These are phyloP conservation scores for Candida peoriensis DNA, from an alignment of 805 yeast genomes.

Conservation along the genomic window DNA sequence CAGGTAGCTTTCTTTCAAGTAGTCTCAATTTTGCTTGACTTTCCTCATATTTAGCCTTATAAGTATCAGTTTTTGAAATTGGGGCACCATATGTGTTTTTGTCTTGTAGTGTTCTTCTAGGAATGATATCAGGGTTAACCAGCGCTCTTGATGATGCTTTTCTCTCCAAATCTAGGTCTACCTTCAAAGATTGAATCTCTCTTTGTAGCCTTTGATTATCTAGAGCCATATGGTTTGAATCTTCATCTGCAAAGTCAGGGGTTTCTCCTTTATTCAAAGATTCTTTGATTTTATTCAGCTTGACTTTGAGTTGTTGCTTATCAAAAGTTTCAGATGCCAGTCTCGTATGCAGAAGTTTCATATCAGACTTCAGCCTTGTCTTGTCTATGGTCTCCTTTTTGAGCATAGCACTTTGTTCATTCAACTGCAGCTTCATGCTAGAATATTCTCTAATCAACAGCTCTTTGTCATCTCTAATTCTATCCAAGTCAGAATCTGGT, in stretches of 20 bases:
- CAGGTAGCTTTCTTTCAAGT: slow-evolving; percentile 32
- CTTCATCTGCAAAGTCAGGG: slow-evolving; percentile 23
- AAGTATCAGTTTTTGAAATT: slow-evolving; percentile 22
- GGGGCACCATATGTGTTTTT: slow-evolving; percentile 18
- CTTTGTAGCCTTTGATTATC: slow-evolving; percentile 27
- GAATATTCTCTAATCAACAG: slow-evolving; percentile 36
- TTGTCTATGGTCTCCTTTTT: slow-evolving; percentile 40
- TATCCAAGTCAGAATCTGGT: slow-evolving; percentile 18
- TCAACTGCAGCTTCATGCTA: slow-evolving; percentile 43
- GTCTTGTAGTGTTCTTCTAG: slow-evolving; percentile 30
- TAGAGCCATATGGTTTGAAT: slow-evolving; percentile 10
- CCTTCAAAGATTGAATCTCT: slow-evolving; percentile 44
- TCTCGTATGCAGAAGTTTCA: slow-evolving; percentile 55
- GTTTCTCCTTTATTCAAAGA: slow-evolving; percentile 18
- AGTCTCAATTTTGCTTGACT: slow-evolving; percentile 39
- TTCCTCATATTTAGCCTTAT: slow-evolving; percentile 41
- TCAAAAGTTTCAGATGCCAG: slow-evolving; percentile 62
- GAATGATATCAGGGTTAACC: slow-evolving; percentile 32
- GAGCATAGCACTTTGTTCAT: slow-evolving; percentile 45
- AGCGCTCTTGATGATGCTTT: slow-evolving; percentile 41
- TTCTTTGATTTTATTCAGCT: slow-evolving; percentile 31
- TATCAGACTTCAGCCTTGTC: slow-evolving; percentile 47
- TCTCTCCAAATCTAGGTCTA: slow-evolving; percentile 47
- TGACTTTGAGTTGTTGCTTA: slow-evolving; percentile 42
- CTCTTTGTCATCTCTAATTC: slow-evolving; percentile 23